A percentile compares a stretch with the other conserved stretches of the same genome.
Evolutionary conservation across 2,329 filamentous ascomycete species (phyloP).

Genomic region (Sclerotinia subarctica): DNA sequence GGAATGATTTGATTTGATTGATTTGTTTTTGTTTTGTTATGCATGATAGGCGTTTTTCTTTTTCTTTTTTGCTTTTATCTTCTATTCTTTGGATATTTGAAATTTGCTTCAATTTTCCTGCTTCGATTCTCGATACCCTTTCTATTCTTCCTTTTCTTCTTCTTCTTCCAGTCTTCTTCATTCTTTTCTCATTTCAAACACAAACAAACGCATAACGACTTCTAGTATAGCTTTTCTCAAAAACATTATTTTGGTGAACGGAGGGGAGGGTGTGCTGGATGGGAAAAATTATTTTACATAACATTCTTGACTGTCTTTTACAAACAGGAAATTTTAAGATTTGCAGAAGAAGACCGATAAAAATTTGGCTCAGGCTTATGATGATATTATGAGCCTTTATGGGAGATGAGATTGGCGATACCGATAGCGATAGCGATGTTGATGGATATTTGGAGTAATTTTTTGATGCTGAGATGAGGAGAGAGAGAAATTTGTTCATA

Average conservation of each 20-base stretch:
- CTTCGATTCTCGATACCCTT: conserved; percentile 28
- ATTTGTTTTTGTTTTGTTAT: conserved; percentile 18
- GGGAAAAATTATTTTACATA: conserved; percentile 1
- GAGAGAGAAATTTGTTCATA: conserved; percentile 21
- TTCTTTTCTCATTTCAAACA: conserved; percentile 17
- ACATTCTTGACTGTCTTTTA: conserved; percentile 15
- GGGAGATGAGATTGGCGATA: background rate
- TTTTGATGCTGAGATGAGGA: background rate
- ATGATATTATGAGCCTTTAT: conserved; percentile 24
- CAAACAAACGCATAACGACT: conserved; percentile 18
- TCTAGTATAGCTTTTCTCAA: conserved; percentile 6
- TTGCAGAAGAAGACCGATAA: conserved; percentile 12
- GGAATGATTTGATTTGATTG: conserved; percentile 36
- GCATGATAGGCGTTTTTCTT: conserved; percentile 12
- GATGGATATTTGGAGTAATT: conserved; percentile 3
- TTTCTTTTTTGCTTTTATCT: background rate
- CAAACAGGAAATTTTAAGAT: background rate
- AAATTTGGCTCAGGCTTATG: conserved; percentile 8
- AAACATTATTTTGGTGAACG: conserved; percentile 11
- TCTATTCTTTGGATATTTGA: background rate
- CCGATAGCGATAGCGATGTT: conserved; percentile 1
- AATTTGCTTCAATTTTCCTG: conserved; percentile 9
- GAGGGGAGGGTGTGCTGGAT: background rate
- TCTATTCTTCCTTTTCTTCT: conserved; percentile 12
- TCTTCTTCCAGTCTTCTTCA: conserved; percentile 5